Evolutionary conservation across 129 eudicot genomes (phyloP).

Genomic region (Saussurea involucrata): DNA sequence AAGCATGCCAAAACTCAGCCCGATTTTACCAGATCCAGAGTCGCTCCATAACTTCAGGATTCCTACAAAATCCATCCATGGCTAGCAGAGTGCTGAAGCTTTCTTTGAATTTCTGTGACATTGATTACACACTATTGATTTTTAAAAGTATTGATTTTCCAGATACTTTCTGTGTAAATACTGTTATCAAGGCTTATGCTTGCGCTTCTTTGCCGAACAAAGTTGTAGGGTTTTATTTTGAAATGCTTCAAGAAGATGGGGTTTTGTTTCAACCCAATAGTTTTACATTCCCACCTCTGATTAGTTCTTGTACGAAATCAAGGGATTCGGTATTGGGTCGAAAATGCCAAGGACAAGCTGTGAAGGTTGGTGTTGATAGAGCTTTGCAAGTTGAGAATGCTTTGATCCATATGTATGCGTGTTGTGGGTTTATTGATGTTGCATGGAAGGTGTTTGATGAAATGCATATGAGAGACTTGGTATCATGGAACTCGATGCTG

Average conservation of each 20-base stretch:
- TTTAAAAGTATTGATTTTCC: conserved; percentile 44
- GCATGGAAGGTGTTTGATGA: conserved; percentile 58
- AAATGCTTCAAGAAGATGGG: conserved; percentile 51
- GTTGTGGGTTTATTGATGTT: conserved; percentile 51
- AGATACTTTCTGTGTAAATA: conserved; percentile 61
- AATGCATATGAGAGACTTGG: conserved; percentile 63
- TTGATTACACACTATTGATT: conserved; percentile 42
- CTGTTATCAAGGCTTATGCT: conserved; percentile 58
- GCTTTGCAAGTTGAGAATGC: conserved; percentile 65
- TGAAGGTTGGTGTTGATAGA: conserved; percentile 75
- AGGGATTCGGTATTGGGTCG: conserved; percentile 41
- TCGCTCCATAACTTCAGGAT: conserved; percentile 52
- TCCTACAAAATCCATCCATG: conserved; percentile 47
- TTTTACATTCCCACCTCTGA: conserved; percentile 57
- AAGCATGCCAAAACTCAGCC: conserved; percentile 31
- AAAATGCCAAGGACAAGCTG: conserved; percentile 74
- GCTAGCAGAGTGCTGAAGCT: conserved; percentile 51
- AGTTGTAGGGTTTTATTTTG: conserved; percentile 48
- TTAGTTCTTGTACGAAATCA: conserved; percentile 56
- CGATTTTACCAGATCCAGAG: conserved; percentile 65
- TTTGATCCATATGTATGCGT: conserved; percentile 66
- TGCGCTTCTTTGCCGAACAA: conserved; percentile 30
- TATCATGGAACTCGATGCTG: conserved; percentile 72
- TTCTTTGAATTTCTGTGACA: conserved; percentile 32
- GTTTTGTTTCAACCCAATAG: conserved; percentile 47